Evolutionary conservation across 2,329 filamentous ascomycete species (phyloP), one percentile per base, ranked within the genome.

Genomic region (Pyrenochaeta sp.): DNA sequence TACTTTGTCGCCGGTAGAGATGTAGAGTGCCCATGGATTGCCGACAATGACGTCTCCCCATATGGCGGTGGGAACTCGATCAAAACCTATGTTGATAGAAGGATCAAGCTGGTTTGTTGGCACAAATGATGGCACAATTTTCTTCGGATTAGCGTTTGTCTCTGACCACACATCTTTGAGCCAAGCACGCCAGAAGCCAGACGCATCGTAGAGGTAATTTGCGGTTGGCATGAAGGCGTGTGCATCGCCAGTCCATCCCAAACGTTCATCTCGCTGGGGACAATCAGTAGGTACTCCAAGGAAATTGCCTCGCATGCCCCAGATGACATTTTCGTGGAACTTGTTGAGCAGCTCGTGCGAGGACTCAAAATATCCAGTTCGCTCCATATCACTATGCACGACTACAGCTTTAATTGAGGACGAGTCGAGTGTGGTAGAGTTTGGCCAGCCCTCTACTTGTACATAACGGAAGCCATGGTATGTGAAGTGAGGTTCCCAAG

Each of bases 291-390:
- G 60, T 10, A 61, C 43, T 6, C 53, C 44, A 17, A 59, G 44
- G 59, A 87, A 87, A 58, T 87, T 87, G 0, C 83, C 83, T 23
- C 79, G 78, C 80, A 86, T 85, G 4, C 79, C 79, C 85, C 85
- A 87, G 27, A 74, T 63, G 0, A 83, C 77, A 48, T 87, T 87
- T 1, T 77, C 48, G 56, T 87, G 81, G 4, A 88, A 77, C 40
- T 81, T 72, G 58, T 86, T 87, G 21, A 87, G 57, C 3, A 80
- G 68, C 0, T 61, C 41, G 42, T 87, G 68, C 0, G 84, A 87
- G 50, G 81, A 85, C 7, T 77, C 64, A 43, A 87, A 86, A 50
- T 65, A 76, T 0, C 84, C 83, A 0, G 72, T 82, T 10, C 78
- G 75, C 44, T 75, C 67, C 74, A 87, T 78, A 51, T 87, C 83